These are phyloP conservation scores for Aspergillus sparsus DNA, from an alignment of 495 filamentous ascomycete genomes.

Conservation along the genomic window DNA sequence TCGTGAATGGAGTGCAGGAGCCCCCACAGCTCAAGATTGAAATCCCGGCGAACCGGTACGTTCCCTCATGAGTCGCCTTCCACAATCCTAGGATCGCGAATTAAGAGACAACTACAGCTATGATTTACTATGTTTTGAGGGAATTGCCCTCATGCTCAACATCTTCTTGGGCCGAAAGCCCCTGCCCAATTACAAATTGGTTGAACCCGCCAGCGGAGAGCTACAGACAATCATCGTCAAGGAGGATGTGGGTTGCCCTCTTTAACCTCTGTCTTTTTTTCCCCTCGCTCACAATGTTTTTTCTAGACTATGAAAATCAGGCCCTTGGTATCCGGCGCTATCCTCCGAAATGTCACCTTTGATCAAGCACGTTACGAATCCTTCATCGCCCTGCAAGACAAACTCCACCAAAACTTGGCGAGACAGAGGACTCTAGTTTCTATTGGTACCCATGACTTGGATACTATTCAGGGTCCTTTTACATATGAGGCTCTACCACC, in stretches of 20 bases:
- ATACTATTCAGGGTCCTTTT: constrained; percentile 92
- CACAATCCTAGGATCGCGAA: constrained; percentile 6
- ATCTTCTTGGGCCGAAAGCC: constrained; percentile 79
- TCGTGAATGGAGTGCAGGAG: constrained; percentile 77
- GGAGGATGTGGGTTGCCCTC: constrained; percentile 56
- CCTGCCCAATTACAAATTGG: constrained; percentile 76
- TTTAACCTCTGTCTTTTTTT: background rate
- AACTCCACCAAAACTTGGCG: constrained; percentile 95
- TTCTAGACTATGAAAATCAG: constrained; percentile 71
- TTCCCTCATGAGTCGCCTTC: constrained; percentile 6
- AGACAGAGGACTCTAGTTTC: constrained; percentile 89
- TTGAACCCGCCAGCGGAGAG: constrained; percentile 68
- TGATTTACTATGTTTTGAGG: constrained; percentile 98
- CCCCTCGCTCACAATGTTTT: constrained; percentile 7
- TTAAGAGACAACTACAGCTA: constrained; percentile 60
- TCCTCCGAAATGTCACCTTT: constrained; percentile 89
- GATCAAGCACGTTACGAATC: constrained; percentile 88
- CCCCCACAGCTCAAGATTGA: constrained; percentile 95
- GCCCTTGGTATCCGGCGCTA: constrained; percentile 82
- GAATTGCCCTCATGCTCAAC: constrained; percentile 91
- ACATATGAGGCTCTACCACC: constrained; percentile 91
- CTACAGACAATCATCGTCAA: constrained; percentile 77
- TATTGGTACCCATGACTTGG: constrained; percentile 95
- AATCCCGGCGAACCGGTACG: constrained; percentile 88
- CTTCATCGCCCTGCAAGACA: constrained; percentile 97